A percentile compares a stretch with the other conserved stretches of the same genome.
These are phyloP conservation scores for Fraxinus excelsior DNA, from an alignment of 257 asterid genomes.

Conservation along the genomic window DNA sequence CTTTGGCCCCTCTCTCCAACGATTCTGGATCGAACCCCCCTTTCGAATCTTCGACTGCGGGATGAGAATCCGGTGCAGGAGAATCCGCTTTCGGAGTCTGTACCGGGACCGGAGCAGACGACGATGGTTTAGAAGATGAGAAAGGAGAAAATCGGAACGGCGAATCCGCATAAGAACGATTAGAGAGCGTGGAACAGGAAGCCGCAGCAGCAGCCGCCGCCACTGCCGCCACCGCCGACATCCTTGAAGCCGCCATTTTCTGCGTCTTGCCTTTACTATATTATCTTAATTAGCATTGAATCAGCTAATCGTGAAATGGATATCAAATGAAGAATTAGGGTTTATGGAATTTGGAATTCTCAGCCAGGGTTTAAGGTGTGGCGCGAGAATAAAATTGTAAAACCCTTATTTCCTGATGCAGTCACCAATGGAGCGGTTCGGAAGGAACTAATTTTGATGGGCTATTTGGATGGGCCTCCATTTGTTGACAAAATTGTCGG, in stretches of 20 bases:
- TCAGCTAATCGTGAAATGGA: not conserved
- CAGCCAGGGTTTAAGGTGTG: constrained; percentile 9
- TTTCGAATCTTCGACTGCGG: constrained; percentile 63
- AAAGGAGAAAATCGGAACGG: constrained; percentile 57
- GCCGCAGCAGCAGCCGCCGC: constrained; percentile 39
- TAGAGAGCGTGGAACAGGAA: constrained; percentile 39
- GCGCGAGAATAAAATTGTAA: not conserved
- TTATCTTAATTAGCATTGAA: not conserved
- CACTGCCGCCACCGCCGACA: constrained; percentile 39
- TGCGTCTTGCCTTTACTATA: not conserved
- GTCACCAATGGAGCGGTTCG: not conserved
- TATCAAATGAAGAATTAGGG: constrained; percentile 8
- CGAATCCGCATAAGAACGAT: constrained; percentile 47
- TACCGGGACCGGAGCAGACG: constrained; percentile 35
- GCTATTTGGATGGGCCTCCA: too few species aligned
- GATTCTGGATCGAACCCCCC: constrained; percentile 77
- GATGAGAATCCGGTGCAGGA: constrained; percentile 46
- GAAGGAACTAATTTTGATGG: not conserved
- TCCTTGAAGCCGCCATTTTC: constrained; percentile 49
- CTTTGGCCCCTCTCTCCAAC: constrained; percentile 81
- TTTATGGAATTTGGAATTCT: constrained; percentile 7
- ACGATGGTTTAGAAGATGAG: constrained; percentile 46
- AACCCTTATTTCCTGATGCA: not conserved
- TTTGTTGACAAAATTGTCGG: too few species aligned
- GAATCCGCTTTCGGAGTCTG: constrained; percentile 32